Percentiles rank a stretch among this genome's conserved stretches.
Evolutionary conservation across 345 rosid genomes (phyloP).

Genomic region (Euphorbia peplus): DNA sequence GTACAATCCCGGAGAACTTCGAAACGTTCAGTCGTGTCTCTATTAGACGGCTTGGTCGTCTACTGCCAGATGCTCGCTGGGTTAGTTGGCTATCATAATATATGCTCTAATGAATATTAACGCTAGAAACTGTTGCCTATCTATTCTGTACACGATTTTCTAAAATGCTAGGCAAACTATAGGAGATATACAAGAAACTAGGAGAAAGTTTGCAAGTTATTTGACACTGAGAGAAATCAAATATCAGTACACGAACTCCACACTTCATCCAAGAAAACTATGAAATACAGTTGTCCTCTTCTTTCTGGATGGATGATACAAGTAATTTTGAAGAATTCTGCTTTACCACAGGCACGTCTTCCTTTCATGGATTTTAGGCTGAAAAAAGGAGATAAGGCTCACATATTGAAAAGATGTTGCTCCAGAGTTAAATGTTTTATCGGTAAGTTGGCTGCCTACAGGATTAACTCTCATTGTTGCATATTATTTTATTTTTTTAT

Average conservation of each 20-base stretch:
- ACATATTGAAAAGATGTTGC: constrained; percentile 54
- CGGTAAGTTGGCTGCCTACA: constrained; percentile 40
- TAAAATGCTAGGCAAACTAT: no score
- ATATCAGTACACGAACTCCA: no score
- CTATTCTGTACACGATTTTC: background rate
- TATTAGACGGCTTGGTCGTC: constrained; percentile 69
- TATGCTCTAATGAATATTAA: background rate
- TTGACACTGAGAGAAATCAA: no score
- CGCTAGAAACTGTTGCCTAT: background rate
- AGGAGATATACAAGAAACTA: no score
- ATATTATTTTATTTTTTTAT: background rate
- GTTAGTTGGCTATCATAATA: constrained; percentile 36
- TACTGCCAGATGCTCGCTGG: constrained; percentile 84
- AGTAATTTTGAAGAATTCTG: constrained; percentile 6
- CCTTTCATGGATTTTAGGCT: constrained; percentile 61
- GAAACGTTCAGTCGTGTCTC: constrained; percentile 57
- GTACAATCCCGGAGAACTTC: constrained; percentile 41
- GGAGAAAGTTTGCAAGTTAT: no score
- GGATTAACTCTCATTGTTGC: background rate
- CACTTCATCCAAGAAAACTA: no score
- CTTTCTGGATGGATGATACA: background rate
- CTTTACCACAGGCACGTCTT: constrained; percentile 40
- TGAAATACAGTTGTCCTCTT: no score
- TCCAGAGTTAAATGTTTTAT: constrained; percentile 63
- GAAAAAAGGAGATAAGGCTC: constrained; percentile 48